Conservation (phyloP, 2,329 filamentous ascomycete genomes). For the Aspergillus pseudotamarii region DNA sequence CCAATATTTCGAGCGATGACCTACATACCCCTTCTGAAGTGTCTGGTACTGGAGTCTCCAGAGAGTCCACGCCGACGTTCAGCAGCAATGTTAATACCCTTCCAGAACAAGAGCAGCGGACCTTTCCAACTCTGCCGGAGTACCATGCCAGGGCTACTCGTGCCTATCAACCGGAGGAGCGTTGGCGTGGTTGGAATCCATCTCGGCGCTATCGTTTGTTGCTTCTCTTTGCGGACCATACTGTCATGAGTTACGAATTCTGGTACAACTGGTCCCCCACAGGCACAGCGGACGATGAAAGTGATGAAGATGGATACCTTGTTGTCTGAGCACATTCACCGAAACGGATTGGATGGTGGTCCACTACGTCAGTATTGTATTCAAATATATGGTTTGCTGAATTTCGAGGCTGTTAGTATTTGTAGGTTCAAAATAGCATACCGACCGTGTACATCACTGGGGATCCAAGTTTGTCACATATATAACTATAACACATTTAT, state of each 20-base stretch:
- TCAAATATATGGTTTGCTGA: not conserved
- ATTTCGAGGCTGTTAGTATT: not conserved
- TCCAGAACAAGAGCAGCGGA: not conserved
- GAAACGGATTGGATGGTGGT: not conserved
- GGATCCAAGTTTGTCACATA: not conserved
- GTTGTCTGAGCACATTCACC: slow-evolving; percentile 13
- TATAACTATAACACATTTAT: not conserved
- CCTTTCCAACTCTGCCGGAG: slow-evolving; percentile 34
- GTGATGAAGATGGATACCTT: slow-evolving; percentile 18
- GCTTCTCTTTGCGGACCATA: slow-evolving; percentile 59
- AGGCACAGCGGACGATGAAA: slow-evolving; percentile 11
- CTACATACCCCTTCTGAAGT: not conserved
- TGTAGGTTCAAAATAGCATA: not conserved
- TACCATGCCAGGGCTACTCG: slow-evolving; percentile 37
- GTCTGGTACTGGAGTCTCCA: not conserved
- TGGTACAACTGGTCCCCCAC: slow-evolving; percentile 43
- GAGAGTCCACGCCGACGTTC: not conserved
- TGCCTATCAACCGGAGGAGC: slow-evolving; percentile 36
- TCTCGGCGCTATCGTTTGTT: slow-evolving; percentile 56
- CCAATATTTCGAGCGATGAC: not conserved
- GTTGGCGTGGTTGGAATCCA: slow-evolving; percentile 43
- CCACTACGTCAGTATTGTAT: not conserved
- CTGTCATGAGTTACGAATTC: slow-evolving; percentile 63
- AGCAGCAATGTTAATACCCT: slow-evolving; percentile 9
- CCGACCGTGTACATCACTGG: not conserved